phyloP scores from a whole-genome alignment of 2,329 filamentous ascomycete species.

The Bisporella sp. region DNA sequence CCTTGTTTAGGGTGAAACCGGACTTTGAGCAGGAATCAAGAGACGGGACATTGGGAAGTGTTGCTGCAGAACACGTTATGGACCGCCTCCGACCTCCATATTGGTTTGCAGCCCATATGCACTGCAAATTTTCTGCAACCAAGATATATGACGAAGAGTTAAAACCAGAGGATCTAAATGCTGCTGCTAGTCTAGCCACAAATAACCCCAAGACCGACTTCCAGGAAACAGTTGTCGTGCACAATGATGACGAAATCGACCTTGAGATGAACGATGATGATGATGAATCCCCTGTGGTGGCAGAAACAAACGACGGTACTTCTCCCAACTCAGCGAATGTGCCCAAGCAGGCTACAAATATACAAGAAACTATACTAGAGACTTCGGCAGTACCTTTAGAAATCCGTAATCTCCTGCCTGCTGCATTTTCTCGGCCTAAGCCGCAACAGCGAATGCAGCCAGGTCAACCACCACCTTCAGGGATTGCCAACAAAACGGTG shows the following conservation, averaged over 20 bases:
- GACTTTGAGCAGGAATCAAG: conserved; percentile 70
- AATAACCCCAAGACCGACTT: neutral
- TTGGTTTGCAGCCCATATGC: conserved; percentile 93
- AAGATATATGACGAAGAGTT: conserved; percentile 41
- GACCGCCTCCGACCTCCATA: conserved; percentile 73
- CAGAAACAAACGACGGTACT: conserved; percentile 13
- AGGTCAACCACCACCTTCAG: conserved; percentile 58
- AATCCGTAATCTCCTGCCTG: conserved; percentile 67
- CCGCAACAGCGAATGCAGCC: conserved; percentile 34
- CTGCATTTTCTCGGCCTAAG: conserved; percentile 53
- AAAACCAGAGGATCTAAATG: conserved; percentile 10
- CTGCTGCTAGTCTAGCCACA: neutral
- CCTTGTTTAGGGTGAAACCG: conserved; percentile 66
- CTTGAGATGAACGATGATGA: conserved; percentile 54
- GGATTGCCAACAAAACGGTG: conserved; percentile 72
- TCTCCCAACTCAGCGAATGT: conserved; percentile 10
- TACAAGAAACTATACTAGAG: neutral
- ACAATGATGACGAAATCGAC: conserved; percentile 65
- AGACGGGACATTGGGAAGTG: conserved; percentile 69
- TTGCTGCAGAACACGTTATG: conserved; percentile 73
- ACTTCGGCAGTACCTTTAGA: conserved; percentile 46
- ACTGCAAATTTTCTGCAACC: conserved; percentile 75
- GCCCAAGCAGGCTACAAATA: neutral
- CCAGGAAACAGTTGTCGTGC: conserved; percentile 10
- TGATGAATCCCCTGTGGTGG: neutral